These are phyloP conservation scores for Boletus rufocinnamomeus DNA, from an alignment of 768 basidiomycete species.

Conservation along the genomic window DNA sequence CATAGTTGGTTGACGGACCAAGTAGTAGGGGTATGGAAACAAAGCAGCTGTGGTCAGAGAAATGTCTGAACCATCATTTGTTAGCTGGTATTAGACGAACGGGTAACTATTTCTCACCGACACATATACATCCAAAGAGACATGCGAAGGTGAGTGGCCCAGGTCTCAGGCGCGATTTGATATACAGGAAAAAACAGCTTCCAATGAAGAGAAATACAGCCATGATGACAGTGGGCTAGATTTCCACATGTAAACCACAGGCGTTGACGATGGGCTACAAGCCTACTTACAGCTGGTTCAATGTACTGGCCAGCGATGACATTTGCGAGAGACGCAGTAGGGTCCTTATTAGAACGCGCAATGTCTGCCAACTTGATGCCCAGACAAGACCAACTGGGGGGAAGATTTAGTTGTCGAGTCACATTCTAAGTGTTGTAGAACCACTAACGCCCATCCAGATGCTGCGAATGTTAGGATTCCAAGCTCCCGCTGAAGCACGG, in stretches of 20 bases:
- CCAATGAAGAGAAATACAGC: constrained; percentile 67
- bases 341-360: constrained; percentile 47
- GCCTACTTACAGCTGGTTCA: constrained; percentile 43
- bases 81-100: background rate
- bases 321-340: constrained; percentile 38
- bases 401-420: background rate
- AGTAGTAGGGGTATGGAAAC: constrained; percentile 68
- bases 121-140: constrained; percentile 59
- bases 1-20: constrained; percentile 29
- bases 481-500: constrained; percentile 65
- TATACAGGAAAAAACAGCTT: constrained; percentile 54
- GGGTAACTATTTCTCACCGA: constrained; percentile 42
- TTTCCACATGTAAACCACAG: background rate
- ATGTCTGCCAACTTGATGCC: constrained; percentile 64
- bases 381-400: constrained; percentile 61
- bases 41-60: constrained; percentile 56
- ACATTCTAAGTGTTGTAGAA: background rate
- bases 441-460: constrained; percentile 62
- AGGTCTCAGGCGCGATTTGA: constrained; percentile 61
- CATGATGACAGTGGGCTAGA: constrained; percentile 58
- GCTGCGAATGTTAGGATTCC: constrained; percentile 51
- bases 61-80: constrained; percentile 46
- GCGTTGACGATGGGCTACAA: background rate
- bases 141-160: constrained; percentile 61
- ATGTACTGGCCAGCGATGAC: constrained; percentile 57